Conservation (phyloP, 768 basidiomycete species). For the Boletus barrowsii region DNA sequence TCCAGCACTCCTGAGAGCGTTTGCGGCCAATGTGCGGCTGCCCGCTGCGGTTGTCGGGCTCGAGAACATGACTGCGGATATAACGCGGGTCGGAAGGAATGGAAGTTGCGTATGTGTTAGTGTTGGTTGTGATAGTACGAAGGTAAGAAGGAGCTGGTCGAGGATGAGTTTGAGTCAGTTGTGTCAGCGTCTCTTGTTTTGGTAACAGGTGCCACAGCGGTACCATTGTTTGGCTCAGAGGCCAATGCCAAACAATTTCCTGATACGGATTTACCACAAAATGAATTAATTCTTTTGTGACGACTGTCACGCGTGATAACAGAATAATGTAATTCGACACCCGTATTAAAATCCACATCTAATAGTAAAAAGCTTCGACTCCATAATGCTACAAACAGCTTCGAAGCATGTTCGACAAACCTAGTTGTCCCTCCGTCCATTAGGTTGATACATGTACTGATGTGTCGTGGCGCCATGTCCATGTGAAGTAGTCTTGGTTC, state of each 20-base stretch:
- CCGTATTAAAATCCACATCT: slow-evolving; percentile 1
- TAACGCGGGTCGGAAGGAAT: neutral
- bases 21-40: slow-evolving; percentile 55
- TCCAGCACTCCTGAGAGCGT: slow-evolving; percentile 65
- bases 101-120: neutral
- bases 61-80: slow-evolving; percentile 47
- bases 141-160: slow-evolving; percentile 13
- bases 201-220: slow-evolving; percentile 11
- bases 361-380: neutral
- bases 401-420: slow-evolving; percentile 2
- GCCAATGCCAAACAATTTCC: slow-evolving; percentile 26
- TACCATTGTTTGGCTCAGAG: slow-evolving; percentile 22
- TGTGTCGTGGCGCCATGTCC: slow-evolving; percentile 30
- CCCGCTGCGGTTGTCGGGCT: slow-evolving; percentile 58
- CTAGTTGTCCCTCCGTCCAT: slow-evolving; percentile 35
- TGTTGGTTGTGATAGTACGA: slow-evolving; percentile 15
- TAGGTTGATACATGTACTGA: slow-evolving; percentile 47
- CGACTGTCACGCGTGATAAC: slow-evolving; percentile 17
- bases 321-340: slow-evolving; percentile 16
- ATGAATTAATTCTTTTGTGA: slow-evolving; percentile 13
- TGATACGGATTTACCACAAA: neutral
- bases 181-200: slow-evolving; percentile 25
- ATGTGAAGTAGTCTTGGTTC: slow-evolving; percentile 24
- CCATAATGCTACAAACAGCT: slow-evolving; percentile 1
- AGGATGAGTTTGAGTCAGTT: slow-evolving; percentile 19